A percentile compares a stretch with the other conserved stretches of the same genome.
Evolutionary conservation across 2,329 filamentous ascomycete species (phyloP).

Genomic region (Trichoderma simmonsii): DNA sequence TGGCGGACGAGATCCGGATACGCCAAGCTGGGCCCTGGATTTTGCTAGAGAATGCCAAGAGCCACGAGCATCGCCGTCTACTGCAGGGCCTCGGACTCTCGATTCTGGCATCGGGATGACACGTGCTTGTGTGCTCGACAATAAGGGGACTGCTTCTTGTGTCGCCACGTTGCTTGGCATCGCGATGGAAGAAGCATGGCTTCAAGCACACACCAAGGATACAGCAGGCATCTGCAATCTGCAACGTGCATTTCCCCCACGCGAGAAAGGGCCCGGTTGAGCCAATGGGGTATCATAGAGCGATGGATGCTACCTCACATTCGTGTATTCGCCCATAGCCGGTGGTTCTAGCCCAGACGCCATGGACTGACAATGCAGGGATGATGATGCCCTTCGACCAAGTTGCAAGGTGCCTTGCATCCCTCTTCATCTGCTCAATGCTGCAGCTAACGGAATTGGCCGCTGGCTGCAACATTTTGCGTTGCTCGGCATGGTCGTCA

Average conservation of each 20-base stretch:
- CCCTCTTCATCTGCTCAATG: neutral
- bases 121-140: conserved; percentile 3
- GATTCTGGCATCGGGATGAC: neutral
- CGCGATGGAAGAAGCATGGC: neutral
- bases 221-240: neutral
- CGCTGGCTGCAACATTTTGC: neutral
- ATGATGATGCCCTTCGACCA: neutral
- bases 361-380: neutral
- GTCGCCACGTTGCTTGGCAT: neutral
- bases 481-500: neutral
- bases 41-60: neutral
- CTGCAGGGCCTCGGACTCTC: neutral
- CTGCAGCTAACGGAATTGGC: neutral
- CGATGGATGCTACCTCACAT: neutral
- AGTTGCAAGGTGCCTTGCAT: conserved; percentile 6
- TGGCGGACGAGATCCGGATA: neutral
- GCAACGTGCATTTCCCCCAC: neutral
- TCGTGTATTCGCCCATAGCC: neutral
- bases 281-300: neutral
- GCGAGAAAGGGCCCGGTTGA: neutral
- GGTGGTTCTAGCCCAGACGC: neutral
- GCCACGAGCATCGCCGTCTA: neutral
- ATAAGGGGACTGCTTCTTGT: neutral
- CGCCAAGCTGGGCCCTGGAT: neutral
- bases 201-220: neutral